phyloP scores from a whole-genome alignment of 1,284 basidiomycete species.

The Trichosporon sp. region DNA sequence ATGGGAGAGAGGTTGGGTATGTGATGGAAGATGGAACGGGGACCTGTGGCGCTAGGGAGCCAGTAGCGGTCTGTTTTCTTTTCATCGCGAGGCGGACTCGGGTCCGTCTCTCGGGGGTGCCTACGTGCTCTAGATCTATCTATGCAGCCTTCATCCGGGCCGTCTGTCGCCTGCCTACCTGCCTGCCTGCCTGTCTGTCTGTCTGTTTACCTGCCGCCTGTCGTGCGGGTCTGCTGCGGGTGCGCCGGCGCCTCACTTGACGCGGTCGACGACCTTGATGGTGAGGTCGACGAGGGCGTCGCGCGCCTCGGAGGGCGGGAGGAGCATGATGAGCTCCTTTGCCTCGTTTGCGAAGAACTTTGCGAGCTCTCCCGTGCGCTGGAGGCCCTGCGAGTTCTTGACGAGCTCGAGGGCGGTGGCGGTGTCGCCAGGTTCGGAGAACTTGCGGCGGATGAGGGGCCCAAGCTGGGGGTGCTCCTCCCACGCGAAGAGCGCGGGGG shows the following conservation, averaged over 20 bases:
- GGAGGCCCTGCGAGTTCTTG: slow-evolving; percentile 67
- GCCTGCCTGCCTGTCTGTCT: not conserved
- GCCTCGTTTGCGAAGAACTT: slow-evolving; percentile 73
- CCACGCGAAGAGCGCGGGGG: slow-evolving; percentile 90
- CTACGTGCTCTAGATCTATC: slow-evolving; percentile 4
- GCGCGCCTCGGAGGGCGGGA: slow-evolving; percentile 79
- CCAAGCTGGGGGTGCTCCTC: slow-evolving; percentile 75
- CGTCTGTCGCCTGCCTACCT: too few species aligned
- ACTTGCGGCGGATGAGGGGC: slow-evolving; percentile 78
- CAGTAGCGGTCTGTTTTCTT: not conserved
- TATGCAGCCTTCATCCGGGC: not conserved
- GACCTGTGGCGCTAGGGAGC: not conserved
- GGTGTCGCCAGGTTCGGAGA: slow-evolving; percentile 75
- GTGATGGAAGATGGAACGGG: not conserved
- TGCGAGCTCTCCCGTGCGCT: slow-evolving; percentile 74
- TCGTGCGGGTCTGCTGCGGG: too few species aligned
- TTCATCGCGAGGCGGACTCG: not conserved
- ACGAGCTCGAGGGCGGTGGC: slow-evolving; percentile 73
- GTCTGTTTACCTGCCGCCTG: not conserved
- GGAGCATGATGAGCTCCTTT: slow-evolving; percentile 61
- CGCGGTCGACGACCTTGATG: slow-evolving; percentile 50
- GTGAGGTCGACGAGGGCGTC: slow-evolving; percentile 58
- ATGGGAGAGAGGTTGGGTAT: too few species aligned
- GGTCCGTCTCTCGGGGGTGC: not conserved
- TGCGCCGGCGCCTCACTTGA: slow-evolving; percentile 46